Base-by-base conservation (phyloP, 176 grass and related monocot species). In the Oryza australiensis region DNA sequence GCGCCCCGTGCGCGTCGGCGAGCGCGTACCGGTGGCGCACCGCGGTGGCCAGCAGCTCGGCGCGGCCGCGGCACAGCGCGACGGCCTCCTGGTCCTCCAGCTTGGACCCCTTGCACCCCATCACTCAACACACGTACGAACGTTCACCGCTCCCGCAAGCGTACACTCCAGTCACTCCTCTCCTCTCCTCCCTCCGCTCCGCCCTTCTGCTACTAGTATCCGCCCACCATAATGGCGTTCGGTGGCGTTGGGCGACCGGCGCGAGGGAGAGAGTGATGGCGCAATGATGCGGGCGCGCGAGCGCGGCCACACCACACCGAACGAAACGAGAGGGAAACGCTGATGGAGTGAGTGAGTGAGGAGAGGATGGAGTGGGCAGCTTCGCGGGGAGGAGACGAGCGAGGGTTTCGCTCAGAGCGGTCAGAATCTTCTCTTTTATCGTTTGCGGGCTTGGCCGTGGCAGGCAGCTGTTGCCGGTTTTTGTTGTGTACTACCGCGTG, bases 31-130 rank as follows among this genome's bases (percentile, higher is more conserved):
- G 96, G 77, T 99, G 88, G 57, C 89, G 96, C 62, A 92, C 87
- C n/a, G 96, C 89, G 14, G 85, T 83, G 40, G 82, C 81, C n/a
- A 99, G 82, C 18, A 99, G 90, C 45, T 90, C 93, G 30, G 80
- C 75, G 57, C 96, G 90, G 70, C 73, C 83, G 28, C 91, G 93
- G 84, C 96, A 99, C 0, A 91, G 87, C 59, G 82, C 89, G 18
- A 99, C 93, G 8, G 93, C 82, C 75, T 93, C 83, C 84, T 99
- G 90, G 57, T 88, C 70, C 62, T 95, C 85, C 9, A 99, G 86
- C 89, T 99, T 99, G 51, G 96, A 99, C 22, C 73, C 85, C 40
- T 91, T 86, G 87, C 96, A 99, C 10, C 96, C 96, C 96, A 99
- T 98, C 9, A 55, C 51, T 55, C 18, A n/a, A 22, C 51, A 20